Evolutionary conservation across 176 grass and related monocot genomes (phyloP).

Genomic region (Avena insularis): DNA sequence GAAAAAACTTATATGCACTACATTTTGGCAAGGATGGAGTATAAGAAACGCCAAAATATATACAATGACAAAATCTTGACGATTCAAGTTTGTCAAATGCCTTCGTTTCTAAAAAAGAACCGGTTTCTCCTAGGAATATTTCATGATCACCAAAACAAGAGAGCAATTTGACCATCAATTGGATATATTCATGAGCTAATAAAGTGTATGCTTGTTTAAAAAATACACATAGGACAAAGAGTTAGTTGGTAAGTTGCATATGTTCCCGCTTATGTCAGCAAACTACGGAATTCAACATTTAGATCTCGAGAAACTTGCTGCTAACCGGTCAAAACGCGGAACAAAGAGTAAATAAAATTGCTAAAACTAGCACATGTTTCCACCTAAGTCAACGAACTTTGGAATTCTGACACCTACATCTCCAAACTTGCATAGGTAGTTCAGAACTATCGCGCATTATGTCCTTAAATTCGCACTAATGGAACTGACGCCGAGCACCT

Average conservation of each 20-base stretch:
- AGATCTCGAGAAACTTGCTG: conserved; percentile 19
- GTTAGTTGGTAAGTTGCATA: background rate
- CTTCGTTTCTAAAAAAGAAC: background rate
- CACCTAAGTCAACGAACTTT: background rate
- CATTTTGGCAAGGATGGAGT: too few species aligned
- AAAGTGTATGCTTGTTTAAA: background rate
- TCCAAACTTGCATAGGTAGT: background rate
- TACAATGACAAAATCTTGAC: background rate
- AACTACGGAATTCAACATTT: background rate
- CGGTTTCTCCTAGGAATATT: background rate
- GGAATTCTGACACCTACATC: conserved; percentile 21
- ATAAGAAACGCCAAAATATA: background rate
- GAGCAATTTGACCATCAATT: background rate
- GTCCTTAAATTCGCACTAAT: background rate
- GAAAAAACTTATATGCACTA: too few species aligned
- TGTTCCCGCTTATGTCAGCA: background rate
- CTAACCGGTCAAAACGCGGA: background rate
- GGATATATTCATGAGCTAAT: background rate
- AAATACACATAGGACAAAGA: background rate
- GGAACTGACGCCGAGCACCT: background rate
- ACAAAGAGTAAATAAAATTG: background rate
- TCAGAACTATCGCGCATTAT: background rate
- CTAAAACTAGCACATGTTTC: background rate
- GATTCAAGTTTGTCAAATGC: conserved; percentile 14
- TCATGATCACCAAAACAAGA: background rate